Base-by-base conservation (phyloP, 2,329 filamentous ascomycete species). In the Arthrobotrys conoides region DNA sequence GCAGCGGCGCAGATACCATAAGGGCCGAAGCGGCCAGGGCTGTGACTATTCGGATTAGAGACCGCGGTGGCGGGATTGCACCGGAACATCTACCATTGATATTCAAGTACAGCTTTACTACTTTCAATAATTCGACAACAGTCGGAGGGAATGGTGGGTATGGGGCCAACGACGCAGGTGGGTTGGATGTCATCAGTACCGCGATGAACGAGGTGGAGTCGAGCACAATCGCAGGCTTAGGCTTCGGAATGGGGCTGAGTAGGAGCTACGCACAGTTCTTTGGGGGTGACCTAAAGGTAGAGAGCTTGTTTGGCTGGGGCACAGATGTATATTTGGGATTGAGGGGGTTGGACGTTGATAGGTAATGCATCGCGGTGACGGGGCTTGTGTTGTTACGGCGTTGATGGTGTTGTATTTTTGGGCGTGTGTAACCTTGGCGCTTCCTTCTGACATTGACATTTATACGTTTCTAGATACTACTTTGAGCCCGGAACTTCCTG, bases 231-330 rank as follows among this genome's bases (percentile, higher is more conserved):
- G 96, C 96, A 0, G 96, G 96, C 0, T 85, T 99, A 61, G 96
- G 96, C 0, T 99, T 99, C 83, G 96, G 96, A 0, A 84, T 99
- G 80, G 96, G 96, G 0, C 85, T 99, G 22, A 94, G 94, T 67
- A 88, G 96, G 79, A 95, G 96, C 0, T 99, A 99, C 83, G 96
- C 96, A 0, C 95, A 99, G 86, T 99, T 98, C 83, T 99, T 99
- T 86, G 96, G 96, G 1, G 96, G 96, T 0, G 94, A 94, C 1
- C 96, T 99, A 75, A 91, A 91, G 3, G 91, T 99, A n/a, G 95
- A 99, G 87, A 97, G 93, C 83, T 85, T 98, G 57, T 96, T 93
- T 86, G 95, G 96, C 3, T 99, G 96, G 96, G 96, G 89, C 3
- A 90, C 89, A 5, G 90, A 92, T 82, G 90, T 92, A 0, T 92